Conservation (phyloP, 1,284 basidiomycete genomes). For the Naganishia sp. region DNA sequence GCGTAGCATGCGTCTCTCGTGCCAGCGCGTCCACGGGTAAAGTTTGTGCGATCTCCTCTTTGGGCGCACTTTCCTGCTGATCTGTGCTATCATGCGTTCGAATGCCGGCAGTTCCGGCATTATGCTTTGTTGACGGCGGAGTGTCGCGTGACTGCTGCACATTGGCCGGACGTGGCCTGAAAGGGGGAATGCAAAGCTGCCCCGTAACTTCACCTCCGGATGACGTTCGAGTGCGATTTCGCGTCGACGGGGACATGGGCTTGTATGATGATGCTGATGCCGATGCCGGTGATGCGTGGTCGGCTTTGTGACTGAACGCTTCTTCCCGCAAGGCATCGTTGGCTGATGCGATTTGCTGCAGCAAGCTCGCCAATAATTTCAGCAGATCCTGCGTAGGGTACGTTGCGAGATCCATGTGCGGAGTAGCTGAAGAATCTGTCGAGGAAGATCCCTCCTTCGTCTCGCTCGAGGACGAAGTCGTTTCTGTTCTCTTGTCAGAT, state of each 20-base stretch:
- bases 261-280: neutral
- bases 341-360: slow-evolving; percentile 87
- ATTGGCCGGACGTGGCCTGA: slow-evolving; percentile 35
- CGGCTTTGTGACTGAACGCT: slow-evolving; percentile 4
- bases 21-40: neutral
- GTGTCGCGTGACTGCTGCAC: neutral
- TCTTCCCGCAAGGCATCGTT: slow-evolving; percentile 67
- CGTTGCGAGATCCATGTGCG: slow-evolving; percentile 59
- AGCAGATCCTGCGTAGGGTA: slow-evolving; percentile 68
- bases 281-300: neutral
- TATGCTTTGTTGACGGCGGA: neutral
- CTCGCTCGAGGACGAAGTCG: neutral
- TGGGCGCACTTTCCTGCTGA: neutral
- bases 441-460: neutral
- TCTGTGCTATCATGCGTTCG: neutral
- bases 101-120: neutral
- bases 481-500: neutral
- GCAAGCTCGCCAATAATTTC: slow-evolving; percentile 79
- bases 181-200: slow-evolving; percentile 33
- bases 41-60: neutral
- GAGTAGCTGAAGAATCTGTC: slow-evolving; percentile 21
- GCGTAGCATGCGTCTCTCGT: neutral
- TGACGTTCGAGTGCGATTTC: slow-evolving; percentile 10
- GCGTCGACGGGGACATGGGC: slow-evolving; percentile 10
- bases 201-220: slow-evolving; percentile 16